These are phyloP conservation scores for Cucumis variabilis DNA, from an alignment of 331 rosid species.

Conservation along the genomic window DNA sequence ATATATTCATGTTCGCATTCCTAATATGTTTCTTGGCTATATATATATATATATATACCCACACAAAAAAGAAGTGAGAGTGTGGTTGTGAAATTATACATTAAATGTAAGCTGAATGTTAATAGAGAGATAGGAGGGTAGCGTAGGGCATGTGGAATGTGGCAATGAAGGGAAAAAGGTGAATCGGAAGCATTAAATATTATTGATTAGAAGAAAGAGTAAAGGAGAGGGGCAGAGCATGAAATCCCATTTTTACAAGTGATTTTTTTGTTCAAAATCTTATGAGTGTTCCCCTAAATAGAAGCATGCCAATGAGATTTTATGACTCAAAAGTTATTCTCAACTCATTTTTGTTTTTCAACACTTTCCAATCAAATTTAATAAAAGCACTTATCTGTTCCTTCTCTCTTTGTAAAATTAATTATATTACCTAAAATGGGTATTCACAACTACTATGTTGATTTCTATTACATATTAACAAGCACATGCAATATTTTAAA, in stretches of 20 bases:
- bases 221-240: slow-evolving; percentile 16
- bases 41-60: too few relatives aligned
- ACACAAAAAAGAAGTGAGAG: too few relatives aligned
- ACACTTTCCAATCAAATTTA: background rate
- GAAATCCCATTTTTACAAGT: background rate
- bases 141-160: background rate
- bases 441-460: too few relatives aligned
- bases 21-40: too few relatives aligned
- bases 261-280: background rate
- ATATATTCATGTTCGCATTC: too few relatives aligned
- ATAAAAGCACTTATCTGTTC: background rate
- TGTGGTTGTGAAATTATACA: too few relatives aligned
- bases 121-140: background rate
- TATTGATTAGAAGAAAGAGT: background rate
- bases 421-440: too few relatives aligned
- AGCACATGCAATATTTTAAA: too few relatives aligned
- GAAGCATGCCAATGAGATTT: slow-evolving; percentile 9
- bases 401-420: too few relatives aligned
- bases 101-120: too few relatives aligned
- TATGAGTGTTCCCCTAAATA: slow-evolving; percentile 23
- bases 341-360: background rate
- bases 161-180: background rate
- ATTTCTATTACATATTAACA: too few relatives aligned
- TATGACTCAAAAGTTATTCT: background rate
- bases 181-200: background rate